A percentile compares a stretch with the other conserved stretches of the same genome.
phyloP scores from a whole-genome alignment of 164 flowering plant genomes.

The Pachysandra terminalis region DNA sequence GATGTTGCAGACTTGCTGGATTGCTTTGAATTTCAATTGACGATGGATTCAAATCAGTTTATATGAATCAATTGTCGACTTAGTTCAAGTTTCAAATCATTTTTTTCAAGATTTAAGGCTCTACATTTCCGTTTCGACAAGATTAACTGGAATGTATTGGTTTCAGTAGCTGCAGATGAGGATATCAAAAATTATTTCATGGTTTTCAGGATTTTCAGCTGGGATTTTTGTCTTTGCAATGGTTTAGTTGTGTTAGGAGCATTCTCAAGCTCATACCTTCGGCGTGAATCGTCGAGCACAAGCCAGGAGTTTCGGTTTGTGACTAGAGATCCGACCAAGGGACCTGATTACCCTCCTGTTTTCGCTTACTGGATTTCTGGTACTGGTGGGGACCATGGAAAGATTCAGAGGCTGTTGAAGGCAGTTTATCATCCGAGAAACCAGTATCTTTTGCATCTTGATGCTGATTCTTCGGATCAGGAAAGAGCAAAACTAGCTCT shows the following conservation, averaged over 20 bases:
- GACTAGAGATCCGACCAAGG: constrained; percentile 18
- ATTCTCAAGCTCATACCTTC: constrained; percentile 11
- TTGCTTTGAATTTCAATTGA: background rate
- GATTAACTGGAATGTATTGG: background rate
- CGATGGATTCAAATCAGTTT: too few relatives aligned
- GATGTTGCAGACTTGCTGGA: background rate
- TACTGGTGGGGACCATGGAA: constrained; percentile 28
- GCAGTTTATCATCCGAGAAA: constrained; percentile 62
- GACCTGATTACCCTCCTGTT: constrained; percentile 35
- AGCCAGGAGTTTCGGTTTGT: constrained; percentile 7
- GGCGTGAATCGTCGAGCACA: background rate
- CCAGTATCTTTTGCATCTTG: constrained; percentile 44
- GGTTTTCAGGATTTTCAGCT: constrained; percentile 3
- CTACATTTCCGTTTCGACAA: too few relatives aligned
- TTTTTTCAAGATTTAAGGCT: too few relatives aligned
- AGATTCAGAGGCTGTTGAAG: constrained; percentile 36
- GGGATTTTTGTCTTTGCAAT: constrained; percentile 8
- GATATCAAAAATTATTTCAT: constrained; percentile 8
- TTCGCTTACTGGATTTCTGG: constrained; percentile 54
- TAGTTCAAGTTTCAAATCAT: background rate
- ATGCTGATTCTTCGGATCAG: constrained; percentile 17
- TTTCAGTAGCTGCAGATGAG: background rate
- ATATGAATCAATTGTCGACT: too few relatives aligned
- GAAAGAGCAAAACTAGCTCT: constrained; percentile 35
- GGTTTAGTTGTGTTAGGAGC: constrained; percentile 15